These are phyloP conservation scores for Microsporum canis DNA, from an alignment of 2,329 filamentous ascomycete species.

Conservation along the genomic window DNA sequence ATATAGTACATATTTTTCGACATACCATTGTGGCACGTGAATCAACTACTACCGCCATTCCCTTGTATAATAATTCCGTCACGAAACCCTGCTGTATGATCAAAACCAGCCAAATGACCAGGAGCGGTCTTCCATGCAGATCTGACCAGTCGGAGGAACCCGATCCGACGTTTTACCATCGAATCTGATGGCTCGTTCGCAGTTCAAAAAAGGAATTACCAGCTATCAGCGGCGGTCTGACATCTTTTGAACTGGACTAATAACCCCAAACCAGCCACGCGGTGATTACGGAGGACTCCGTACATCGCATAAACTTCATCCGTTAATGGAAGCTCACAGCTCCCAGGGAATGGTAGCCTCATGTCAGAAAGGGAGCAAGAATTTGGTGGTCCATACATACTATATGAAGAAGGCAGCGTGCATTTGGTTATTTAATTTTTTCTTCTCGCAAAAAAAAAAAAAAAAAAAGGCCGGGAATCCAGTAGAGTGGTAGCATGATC, in stretches of 20 bases:
- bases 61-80: background rate
- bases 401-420: background rate
- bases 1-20: background rate
- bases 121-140: background rate
- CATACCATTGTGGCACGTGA: background rate
- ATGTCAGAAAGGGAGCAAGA: background rate
- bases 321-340: background rate
- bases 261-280: background rate
- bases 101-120: background rate
- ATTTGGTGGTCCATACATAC: too few species aligned
- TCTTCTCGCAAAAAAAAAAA: too few species aligned
- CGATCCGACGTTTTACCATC: background rate
- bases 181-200: background rate
- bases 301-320: background rate
- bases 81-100: background rate
- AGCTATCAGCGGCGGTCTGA: background rate
- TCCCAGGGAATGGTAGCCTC: background rate
- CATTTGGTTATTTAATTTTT: too few species aligned
- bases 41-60: background rate
- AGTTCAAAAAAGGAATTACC: background rate
- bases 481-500: background rate
- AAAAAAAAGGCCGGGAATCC: background rate
- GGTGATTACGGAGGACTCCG: background rate
- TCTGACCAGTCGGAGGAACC: background rate
- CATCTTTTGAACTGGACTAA: background rate